Evolutionary conservation across 495 filamentous ascomycete species (phyloP).

Genomic region (Aspergillus carlsbadensis): DNA sequence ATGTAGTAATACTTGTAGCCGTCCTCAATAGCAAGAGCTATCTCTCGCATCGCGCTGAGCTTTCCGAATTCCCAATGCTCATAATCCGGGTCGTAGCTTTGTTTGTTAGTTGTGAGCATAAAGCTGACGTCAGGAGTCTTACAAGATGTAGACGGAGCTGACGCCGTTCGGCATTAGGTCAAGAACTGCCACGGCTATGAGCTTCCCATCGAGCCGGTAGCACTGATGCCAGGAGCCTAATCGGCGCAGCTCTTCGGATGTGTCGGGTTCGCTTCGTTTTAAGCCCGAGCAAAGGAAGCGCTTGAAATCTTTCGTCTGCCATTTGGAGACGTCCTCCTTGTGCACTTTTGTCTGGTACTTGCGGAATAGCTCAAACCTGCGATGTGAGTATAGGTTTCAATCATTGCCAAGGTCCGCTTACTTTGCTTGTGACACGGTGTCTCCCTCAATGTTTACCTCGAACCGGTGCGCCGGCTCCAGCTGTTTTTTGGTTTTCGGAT

Average conservation of each 20-base stretch:
- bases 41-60: conserved; percentile 81
- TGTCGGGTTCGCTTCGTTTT: conserved; percentile 43
- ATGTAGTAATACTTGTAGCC: conserved; percentile 76
- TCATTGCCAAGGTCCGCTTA: conserved; percentile 32
- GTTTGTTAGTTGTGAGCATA: conserved; percentile 2
- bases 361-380: conserved; percentile 65
- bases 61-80: conserved; percentile 83
- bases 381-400: background rate
- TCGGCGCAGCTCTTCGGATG: conserved; percentile 52
- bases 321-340: conserved; percentile 65
- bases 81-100: conserved; percentile 76
- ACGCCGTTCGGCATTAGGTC: conserved; percentile 85
- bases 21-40: conserved; percentile 71
- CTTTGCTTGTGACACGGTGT: conserved; percentile 85
- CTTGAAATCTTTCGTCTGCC: conserved; percentile 68
- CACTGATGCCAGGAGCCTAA: conserved; percentile 94
- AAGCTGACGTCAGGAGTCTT: conserved; percentile 10
- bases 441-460: conserved; percentile 74
- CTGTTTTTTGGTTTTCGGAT: conserved; percentile 51
- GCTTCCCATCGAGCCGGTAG: conserved; percentile 84
- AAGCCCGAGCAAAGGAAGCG: conserved; percentile 90
- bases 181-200: conserved; percentile 86
- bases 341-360: conserved; percentile 87
- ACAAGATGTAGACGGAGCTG: conserved; percentile 93
- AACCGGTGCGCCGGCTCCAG: conserved; percentile 77